Percentiles rank a stretch among this genome's conserved stretches.
phyloP scores from a whole-genome alignment of 2,329 filamentous ascomycete genomes.

The Paecilomyces sp. region DNA sequence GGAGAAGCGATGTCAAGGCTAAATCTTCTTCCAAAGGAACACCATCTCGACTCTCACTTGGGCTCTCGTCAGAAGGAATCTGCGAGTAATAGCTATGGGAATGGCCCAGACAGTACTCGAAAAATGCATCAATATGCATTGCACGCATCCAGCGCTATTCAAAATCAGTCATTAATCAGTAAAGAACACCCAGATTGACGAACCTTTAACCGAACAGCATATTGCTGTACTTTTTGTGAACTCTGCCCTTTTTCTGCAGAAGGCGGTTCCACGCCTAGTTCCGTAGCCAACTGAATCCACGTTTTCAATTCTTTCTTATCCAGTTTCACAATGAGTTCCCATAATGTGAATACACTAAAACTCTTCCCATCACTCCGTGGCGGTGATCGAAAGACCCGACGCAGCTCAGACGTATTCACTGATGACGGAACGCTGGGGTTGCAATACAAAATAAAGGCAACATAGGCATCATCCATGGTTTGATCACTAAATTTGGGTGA shows the following conservation, averaged over 20 bases:
- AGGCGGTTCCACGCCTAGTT: slow-evolving; percentile 81
- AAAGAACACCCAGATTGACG: slow-evolving; percentile 9
- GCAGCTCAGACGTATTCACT: slow-evolving; percentile 62
- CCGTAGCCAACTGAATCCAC: slow-evolving; percentile 80
- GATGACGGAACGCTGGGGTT: slow-evolving; percentile 72
- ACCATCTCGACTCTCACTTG: slow-evolving; percentile 65
- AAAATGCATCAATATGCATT: slow-evolving; percentile 92
- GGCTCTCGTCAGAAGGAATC: slow-evolving; percentile 58
- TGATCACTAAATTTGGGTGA: slow-evolving; percentile 59
- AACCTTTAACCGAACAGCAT: slow-evolving; percentile 86
- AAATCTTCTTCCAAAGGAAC: slow-evolving; percentile 83
- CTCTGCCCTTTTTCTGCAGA: slow-evolving; percentile 77
- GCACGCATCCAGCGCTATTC: slow-evolving; percentile 86
- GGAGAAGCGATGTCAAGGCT: slow-evolving; percentile 74
- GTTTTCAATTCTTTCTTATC: slow-evolving; percentile 82
- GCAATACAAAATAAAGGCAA: slow-evolving; percentile 80
- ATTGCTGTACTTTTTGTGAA: slow-evolving; percentile 89
- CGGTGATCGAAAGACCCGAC: slow-evolving; percentile 68
- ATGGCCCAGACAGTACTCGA: slow-evolving; percentile 77
- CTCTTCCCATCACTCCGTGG: slow-evolving; percentile 83
- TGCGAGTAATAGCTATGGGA: slow-evolving; percentile 72
- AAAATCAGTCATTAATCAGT: neutral
- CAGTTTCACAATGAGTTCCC: slow-evolving; percentile 69
- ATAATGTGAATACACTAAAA: slow-evolving; percentile 72
- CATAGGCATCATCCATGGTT: slow-evolving; percentile 74